These are phyloP conservation scores for Penicillium samsonianum DNA, from an alignment of 495 filamentous ascomycete genomes.

Conservation along the genomic window DNA sequence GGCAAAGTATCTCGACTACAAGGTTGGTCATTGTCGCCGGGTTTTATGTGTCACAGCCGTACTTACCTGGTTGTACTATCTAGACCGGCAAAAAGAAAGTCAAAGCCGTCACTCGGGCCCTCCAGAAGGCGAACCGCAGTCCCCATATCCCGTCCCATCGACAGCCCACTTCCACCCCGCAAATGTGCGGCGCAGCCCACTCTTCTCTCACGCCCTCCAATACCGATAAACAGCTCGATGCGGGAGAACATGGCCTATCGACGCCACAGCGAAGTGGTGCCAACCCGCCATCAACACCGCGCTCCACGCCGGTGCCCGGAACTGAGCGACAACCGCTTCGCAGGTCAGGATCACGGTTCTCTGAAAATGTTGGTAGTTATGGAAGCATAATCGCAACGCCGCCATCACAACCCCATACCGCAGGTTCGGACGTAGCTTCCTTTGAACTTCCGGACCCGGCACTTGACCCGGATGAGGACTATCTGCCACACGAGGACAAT, in stretches of 20 bases:
- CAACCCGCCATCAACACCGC: conserved; percentile 17
- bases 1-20: conserved; percentile 90
- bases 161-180: conserved; percentile 26
- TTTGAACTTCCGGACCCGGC: conserved; percentile 77
- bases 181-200: conserved; percentile 31
- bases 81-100: conserved; percentile 84
- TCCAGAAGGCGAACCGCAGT: conserved; percentile 60
- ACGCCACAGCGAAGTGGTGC: conserved; percentile 15
- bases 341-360: conserved; percentile 42
- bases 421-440: conserved; percentile 45
- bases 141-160: conserved; percentile 49
- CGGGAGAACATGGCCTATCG: conserved; percentile 16
- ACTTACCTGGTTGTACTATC: background rate
- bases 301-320: conserved; percentile 30
- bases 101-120: conserved; percentile 73
- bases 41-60: background rate
- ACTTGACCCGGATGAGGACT: conserved; percentile 49
- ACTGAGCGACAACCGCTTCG: conserved; percentile 44
- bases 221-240: conserved; percentile 28
- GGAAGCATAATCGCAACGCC: conserved; percentile 75
- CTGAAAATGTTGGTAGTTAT: conserved; percentile 54
- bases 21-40: conserved; percentile 42
- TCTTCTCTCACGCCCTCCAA: conserved; percentile 18
- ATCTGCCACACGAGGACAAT: conserved; percentile 29
- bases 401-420: conserved; percentile 33